Conservation (phyloP, 805 yeast genomes). For the Saturnispora dispora region DNA sequence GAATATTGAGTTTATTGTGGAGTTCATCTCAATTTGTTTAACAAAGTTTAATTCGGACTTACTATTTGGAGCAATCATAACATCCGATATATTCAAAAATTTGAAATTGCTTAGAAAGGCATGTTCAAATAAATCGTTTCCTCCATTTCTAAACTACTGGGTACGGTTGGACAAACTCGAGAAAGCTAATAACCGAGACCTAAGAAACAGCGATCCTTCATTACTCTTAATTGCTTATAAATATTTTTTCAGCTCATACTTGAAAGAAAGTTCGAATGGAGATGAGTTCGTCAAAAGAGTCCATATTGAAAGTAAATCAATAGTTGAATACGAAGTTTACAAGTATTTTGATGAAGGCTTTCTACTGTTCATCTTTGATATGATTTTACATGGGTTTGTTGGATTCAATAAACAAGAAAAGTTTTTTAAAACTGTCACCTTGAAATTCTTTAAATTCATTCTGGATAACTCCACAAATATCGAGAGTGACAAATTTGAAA, state of each 20-base stretch:
- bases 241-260: slow-evolving; percentile 6
- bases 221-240: not conserved
- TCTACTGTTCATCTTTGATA: slow-evolving; percentile 4
- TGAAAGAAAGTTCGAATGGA: slow-evolving; percentile 2
- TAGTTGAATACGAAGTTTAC: slow-evolving; percentile 2
- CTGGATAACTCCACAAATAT: not conserved
- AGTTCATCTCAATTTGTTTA: slow-evolving; percentile 6
- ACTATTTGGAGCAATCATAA: slow-evolving; percentile 6
- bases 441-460: slow-evolving; percentile 1
- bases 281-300: slow-evolving; percentile 6
- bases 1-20: not conserved
- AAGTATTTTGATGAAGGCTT: slow-evolving; percentile 6
- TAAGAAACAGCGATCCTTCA: slow-evolving; percentile 1
- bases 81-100: slow-evolving; percentile 7
- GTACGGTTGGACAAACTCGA: slow-evolving; percentile 4
- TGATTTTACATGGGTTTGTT: slow-evolving; percentile 4
- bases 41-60: slow-evolving; percentile 6
- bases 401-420: slow-evolving; percentile 4
- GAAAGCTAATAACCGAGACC: not conserved
- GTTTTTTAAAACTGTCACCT: not conserved
- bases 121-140: not conserved
- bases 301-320: not conserved
- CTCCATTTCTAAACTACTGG: slow-evolving; percentile 6
- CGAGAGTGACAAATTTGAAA: not conserved
- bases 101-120: not conserved